Evolutionary conservation across 2,329 filamentous ascomycete genomes (phyloP).

Genomic region (Fusarium virguliforme): DNA sequence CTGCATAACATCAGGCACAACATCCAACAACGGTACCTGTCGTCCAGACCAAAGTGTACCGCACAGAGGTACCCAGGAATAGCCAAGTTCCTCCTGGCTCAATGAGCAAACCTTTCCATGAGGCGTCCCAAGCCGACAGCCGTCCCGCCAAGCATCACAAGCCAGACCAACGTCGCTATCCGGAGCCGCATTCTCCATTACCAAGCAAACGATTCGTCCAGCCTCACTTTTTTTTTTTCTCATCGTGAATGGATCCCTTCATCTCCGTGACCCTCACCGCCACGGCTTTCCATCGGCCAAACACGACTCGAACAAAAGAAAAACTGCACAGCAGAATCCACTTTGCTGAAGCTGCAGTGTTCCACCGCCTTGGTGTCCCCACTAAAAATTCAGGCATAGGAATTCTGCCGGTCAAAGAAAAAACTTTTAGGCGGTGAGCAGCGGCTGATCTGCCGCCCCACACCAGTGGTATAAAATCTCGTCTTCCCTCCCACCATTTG

Average conservation of each 20-base stretch:
- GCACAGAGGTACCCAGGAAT: no score
- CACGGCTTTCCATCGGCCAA: slow-evolving; percentile 16
- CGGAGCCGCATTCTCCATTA: slow-evolving; percentile 6
- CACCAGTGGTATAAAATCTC: slow-evolving; percentile 39
- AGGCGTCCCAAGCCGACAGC: background rate
- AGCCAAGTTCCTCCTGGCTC: background rate
- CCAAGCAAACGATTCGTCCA: slow-evolving; percentile 31
- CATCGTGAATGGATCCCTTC: slow-evolving; percentile 16
- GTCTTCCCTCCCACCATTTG: slow-evolving; percentile 47
- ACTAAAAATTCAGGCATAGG: slow-evolving; percentile 15
- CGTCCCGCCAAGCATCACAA: slow-evolving; percentile 6
- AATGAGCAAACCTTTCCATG: background rate
- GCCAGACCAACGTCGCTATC: background rate
- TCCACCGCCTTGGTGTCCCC: background rate
- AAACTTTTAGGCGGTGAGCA: slow-evolving; percentile 58
- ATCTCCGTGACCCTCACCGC: slow-evolving; percentile 17
- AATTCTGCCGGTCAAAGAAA: slow-evolving; percentile 46
- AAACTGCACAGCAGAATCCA: slow-evolving; percentile 26
- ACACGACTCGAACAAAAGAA: slow-evolving; percentile 12
- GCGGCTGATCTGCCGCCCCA: slow-evolving; percentile 39
- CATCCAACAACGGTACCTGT: background rate
- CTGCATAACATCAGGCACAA: background rate
- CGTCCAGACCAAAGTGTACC: no score
- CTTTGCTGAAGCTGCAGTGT: background rate
- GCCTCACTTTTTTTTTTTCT: slow-evolving; percentile 13